Percentiles rank a stretch among this genome's conserved stretches.
Conservation (phyloP, 768 basidiomycete genomes). For the Cyclocybe aegerita region DNA sequence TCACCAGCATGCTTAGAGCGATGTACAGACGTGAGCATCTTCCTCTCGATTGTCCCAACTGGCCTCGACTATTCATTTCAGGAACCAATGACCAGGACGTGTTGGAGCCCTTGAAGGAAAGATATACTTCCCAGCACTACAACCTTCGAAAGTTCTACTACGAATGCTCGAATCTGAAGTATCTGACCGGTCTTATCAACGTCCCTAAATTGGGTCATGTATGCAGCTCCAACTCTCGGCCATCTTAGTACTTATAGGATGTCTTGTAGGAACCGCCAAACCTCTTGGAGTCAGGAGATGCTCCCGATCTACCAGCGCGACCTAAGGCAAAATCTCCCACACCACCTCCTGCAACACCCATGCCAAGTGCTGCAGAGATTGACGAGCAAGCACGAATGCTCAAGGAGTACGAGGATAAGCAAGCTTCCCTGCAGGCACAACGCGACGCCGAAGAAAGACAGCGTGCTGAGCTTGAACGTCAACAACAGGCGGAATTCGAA, state of each 20-base stretch:
- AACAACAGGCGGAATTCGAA: slow-evolving; percentile 87
- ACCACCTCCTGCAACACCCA: slow-evolving; percentile 72
- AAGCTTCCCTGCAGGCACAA: slow-evolving; percentile 78
- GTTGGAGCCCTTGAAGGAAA: slow-evolving; percentile 82
- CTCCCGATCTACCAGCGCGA: slow-evolving; percentile 86
- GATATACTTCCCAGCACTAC: slow-evolving; percentile 90
- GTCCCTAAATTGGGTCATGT: slow-evolving; percentile 96
- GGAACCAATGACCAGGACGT: slow-evolving; percentile 90
- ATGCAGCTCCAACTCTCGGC: slow-evolving; percentile 18
- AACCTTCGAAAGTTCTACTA: slow-evolving; percentile 97
- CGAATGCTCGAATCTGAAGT: slow-evolving; percentile 98
- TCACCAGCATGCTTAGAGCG: slow-evolving; percentile 97
- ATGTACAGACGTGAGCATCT: slow-evolving; percentile 81
- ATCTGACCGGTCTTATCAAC: slow-evolving; percentile 95
- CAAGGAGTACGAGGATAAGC: slow-evolving; percentile 95
- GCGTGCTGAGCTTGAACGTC: slow-evolving; percentile 74
- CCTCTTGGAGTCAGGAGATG: slow-evolving; percentile 75
- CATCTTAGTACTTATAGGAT: background rate
- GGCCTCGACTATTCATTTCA: slow-evolving; percentile 25
- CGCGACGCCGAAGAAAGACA: slow-evolving; percentile 81
- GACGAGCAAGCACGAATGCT: slow-evolving; percentile 92
- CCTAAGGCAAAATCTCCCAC: slow-evolving; percentile 60
- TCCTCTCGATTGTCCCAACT: slow-evolving; percentile 5
- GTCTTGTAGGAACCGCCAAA: slow-evolving; percentile 88
- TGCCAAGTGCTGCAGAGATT: slow-evolving; percentile 68